These are phyloP conservation scores for Cymbopogon citratus DNA, from an alignment of 176 grass and related monocot species.

Conservation along the genomic window DNA sequence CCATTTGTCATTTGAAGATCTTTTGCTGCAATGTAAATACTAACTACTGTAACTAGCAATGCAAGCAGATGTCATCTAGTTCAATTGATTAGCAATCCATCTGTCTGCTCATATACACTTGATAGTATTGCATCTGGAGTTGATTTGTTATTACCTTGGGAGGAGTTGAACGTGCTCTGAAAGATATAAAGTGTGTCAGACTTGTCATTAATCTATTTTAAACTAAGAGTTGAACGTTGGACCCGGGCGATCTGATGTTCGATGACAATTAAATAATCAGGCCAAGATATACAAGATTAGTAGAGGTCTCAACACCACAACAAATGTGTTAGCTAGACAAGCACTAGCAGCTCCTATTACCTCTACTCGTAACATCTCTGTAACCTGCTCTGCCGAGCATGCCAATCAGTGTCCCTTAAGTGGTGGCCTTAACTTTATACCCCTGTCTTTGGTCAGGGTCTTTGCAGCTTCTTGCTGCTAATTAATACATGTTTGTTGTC, in stretches of 20 bases:
- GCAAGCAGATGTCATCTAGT: not conserved
- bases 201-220: not conserved
- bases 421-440: too few relatives aligned
- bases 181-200: not conserved
- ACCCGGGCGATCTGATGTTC: not conserved
- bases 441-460: too few relatives aligned
- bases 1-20: not conserved
- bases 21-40: conserved; percentile 28
- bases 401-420: too few relatives aligned
- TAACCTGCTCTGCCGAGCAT: too few relatives aligned
- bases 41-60: conserved; percentile 4
- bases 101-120: not conserved
- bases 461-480: too few relatives aligned
- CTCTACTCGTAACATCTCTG: too few relatives aligned
- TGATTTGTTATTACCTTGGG: not conserved
- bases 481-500: too few relatives aligned
- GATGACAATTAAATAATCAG: too few relatives aligned
- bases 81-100: not conserved
- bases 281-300: too few relatives aligned
- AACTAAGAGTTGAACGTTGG: not conserved
- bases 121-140: not conserved
- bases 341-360: too few relatives aligned
- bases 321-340: too few relatives aligned
- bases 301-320: too few relatives aligned
- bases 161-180: not conserved